Base-by-base conservation (phyloP, 2,329 filamentous ascomycete species). In the Phialophora expanda region DNA sequence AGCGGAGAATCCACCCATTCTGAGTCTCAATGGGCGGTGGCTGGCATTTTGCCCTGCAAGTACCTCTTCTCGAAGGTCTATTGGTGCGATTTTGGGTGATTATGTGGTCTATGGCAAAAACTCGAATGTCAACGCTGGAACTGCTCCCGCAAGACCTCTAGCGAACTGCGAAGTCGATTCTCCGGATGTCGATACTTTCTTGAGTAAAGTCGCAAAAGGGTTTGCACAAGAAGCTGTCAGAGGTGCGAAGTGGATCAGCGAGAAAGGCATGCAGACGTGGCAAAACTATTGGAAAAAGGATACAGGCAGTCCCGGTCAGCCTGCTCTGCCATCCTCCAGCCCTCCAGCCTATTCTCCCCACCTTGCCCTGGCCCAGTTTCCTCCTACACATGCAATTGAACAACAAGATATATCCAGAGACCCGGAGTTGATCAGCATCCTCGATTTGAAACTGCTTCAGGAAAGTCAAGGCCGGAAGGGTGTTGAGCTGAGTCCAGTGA, bases 231-330 rank as follows among this genome's bases (percentile, higher is more conserved):
- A 83, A 70, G 73, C 83, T 28, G 76, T 83, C 34, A 79, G 77
- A 70, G 80, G 81, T 28, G 81, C 81, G 41, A 78, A 78, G 67
- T 83, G 80, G 80, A 79, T 83, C 73, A 80, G 80, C 53, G 80
- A 81, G 60, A 81, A 83, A 70, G 80, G 81, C 20, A 70, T 82
- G 56, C 80, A 82, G 66, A 80, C 79, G 5, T 83, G 81, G 81
- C 81, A 82, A 65, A 82, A 74, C 64, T 83, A 83, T 70, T 83
- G 81, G 80, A 81, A 80, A 59, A 80, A 79, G 56, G 79, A 82
- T 53, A 32, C 57, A 14, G 28, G 57, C 26, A 66, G 67, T 73
- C 55, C 58, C 55, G 32, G 57, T 70, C 14, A 72, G 73, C 48
- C 73, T 70, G 34, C 68, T 46, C 61, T 72, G 17, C 65, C 72